Conservation (phyloP, 148 eudicot genomes). For the Persicaria tinctoria region DNA sequence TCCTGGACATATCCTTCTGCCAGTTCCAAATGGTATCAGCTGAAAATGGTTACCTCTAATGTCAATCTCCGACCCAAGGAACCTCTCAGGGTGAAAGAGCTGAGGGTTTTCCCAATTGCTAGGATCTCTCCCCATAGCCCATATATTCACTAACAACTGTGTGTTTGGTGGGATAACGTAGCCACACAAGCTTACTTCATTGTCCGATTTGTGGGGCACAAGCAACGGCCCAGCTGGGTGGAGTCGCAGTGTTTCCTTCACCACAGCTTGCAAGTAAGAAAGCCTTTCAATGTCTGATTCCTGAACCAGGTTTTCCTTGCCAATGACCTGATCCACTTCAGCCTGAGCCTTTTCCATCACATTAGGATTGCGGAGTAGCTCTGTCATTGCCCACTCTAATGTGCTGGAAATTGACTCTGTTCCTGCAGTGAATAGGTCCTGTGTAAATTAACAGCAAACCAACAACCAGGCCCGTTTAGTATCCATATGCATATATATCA, state of each 20-base stretch:
- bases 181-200: too few species aligned
- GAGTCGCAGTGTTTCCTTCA: too few species aligned
- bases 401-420: conserved; percentile 23
- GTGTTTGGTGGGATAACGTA: not conserved
- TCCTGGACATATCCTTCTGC: conserved; percentile 24
- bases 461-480: not conserved
- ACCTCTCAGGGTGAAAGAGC: conserved; percentile 20
- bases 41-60: conserved; percentile 12
- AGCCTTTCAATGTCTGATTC: too few species aligned
- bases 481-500: too few species aligned
- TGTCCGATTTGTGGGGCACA: too few species aligned
- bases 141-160: conserved; percentile 16
- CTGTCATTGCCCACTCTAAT: conserved; percentile 19
- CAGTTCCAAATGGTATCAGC: conserved; percentile 23
- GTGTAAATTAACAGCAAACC: too few species aligned
- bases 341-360: conserved; percentile 19
- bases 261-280: too few species aligned
- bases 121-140: conserved; percentile 22
- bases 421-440: conserved; percentile 30
- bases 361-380: conserved; percentile 16
- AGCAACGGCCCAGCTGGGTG: too few species aligned
- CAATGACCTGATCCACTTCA: conserved; percentile 21
- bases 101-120: conserved; percentile 17
- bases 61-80: conserved; percentile 11
- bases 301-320: conserved; percentile 7